These are phyloP conservation scores for Tuber microsphaerosporum DNA, from an alignment of 495 filamentous ascomycete species.

Conservation along the genomic window DNA sequence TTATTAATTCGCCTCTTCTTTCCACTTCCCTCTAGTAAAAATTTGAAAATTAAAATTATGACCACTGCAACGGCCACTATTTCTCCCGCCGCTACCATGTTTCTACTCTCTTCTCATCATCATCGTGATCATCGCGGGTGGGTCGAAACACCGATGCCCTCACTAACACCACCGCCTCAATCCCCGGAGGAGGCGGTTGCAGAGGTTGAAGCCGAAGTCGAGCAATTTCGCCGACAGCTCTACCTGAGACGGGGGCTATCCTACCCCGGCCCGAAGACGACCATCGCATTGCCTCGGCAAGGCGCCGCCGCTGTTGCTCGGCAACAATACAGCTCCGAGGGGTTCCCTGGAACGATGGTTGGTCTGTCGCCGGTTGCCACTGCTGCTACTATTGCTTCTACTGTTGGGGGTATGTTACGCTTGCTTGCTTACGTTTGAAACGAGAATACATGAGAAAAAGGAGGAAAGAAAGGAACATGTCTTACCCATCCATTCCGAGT, in stretches of 20 bases:
- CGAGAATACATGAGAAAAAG: neutral
- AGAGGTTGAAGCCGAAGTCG: conserved; percentile 26
- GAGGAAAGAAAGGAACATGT: neutral
- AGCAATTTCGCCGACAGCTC: conserved; percentile 24
- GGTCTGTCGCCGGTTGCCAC: neutral
- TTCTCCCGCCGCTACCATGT: neutral
- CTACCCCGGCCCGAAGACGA: conserved; percentile 22
- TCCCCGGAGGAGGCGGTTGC: conserved; percentile 26
- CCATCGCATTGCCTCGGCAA: conserved; percentile 4
- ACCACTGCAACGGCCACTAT: conserved; percentile 1
- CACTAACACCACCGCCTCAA: conserved; percentile 11
- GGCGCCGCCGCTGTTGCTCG: neutral
- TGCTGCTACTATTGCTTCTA: conserved; percentile 11
- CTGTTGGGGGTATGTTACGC: conserved; percentile 17
- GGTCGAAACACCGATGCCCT: neutral
- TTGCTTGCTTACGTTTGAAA: conserved; percentile 1
- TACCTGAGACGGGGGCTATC: conserved; percentile 27
- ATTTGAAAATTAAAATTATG: neutral
- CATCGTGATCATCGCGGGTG: neutral
- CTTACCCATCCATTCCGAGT: neutral
- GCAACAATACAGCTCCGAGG: neutral
- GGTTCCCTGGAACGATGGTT: neutral
- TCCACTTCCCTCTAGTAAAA: neutral
- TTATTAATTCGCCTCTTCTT: neutral
- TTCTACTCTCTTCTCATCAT: conserved; percentile 1